Evolutionary conservation across 768 basidiomycete species (phyloP).

Genomic region (Boletus pseudo-olivaceus): DNA sequence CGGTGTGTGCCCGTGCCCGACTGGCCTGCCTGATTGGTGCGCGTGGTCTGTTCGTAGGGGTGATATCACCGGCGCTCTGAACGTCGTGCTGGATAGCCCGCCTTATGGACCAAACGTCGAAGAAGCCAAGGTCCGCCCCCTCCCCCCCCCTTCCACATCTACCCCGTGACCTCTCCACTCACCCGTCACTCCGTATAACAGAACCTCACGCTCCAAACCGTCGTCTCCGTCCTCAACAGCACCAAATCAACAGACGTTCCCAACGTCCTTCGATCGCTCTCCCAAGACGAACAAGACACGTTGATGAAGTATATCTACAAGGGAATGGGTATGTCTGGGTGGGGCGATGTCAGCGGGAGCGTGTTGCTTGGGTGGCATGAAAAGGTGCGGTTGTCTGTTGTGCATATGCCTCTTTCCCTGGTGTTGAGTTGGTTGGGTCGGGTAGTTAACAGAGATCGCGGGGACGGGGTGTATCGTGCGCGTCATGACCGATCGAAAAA

Average conservation of each 20-base stretch:
- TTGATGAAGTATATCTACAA: constrained; percentile 99
- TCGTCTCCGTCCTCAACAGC: constrained; percentile 89
- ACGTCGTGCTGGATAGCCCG: constrained; percentile 65
- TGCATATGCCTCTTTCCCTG: not conserved
- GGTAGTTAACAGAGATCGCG: constrained; percentile 86
- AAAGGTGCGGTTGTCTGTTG: constrained; percentile 53
- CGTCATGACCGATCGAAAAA: constrained; percentile 67
- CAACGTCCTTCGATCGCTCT: constrained; percentile 65
- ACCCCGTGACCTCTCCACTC: not conserved
- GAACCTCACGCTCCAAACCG: constrained; percentile 74
- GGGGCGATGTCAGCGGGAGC: constrained; percentile 61
- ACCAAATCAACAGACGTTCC: constrained; percentile 89
- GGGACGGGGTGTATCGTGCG: constrained; percentile 95
- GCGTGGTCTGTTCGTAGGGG: constrained; percentile 44
- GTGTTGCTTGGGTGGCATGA: constrained; percentile 87
- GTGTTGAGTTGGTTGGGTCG: not conserved
- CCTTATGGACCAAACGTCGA: constrained; percentile 89
- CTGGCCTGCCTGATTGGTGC: not conserved
- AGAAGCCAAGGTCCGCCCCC: constrained; percentile 73
- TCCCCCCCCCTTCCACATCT: too few relatives aligned
- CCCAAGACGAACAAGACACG: constrained; percentile 77
- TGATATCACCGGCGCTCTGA: constrained; percentile 72
- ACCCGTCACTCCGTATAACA: constrained; percentile 36
- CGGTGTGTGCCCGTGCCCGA: too few relatives aligned
- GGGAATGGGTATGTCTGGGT: constrained; percentile 73